Conservation (phyloP, 345 rosid genomes). For the Gossypium mustelinum region DNA sequence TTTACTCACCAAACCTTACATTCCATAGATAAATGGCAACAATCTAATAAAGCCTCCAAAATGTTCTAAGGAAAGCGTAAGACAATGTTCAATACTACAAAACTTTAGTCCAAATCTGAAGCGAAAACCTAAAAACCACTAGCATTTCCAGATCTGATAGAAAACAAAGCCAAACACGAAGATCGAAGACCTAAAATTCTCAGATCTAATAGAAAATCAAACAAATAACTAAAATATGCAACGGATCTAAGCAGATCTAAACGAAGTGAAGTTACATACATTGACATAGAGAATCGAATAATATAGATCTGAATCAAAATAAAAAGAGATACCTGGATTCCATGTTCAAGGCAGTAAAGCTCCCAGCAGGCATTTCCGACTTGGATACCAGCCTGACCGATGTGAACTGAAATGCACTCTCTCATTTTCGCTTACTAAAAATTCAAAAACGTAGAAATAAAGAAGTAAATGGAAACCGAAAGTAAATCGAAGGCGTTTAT, state of each 20-base stretch:
- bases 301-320: neutral
- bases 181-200: neutral
- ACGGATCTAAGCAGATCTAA: neutral
- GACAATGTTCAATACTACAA: too few relatives aligned
- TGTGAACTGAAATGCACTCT: slow-evolving; percentile 74
- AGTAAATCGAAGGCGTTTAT: slow-evolving; percentile 42
- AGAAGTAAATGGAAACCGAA: neutral
- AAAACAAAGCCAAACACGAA: neutral
- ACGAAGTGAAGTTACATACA: neutral
- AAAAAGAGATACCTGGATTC: slow-evolving; percentile 48
- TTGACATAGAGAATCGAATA: neutral
- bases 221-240: neutral
- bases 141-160: neutral
- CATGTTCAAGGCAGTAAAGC: slow-evolving; percentile 64
- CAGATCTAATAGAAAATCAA: neutral
- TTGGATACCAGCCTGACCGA: slow-evolving; percentile 80
- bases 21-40: neutral
- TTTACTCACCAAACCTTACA: neutral
- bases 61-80: neutral
- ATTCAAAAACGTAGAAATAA: neutral
- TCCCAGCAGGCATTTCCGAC: slow-evolving; percentile 85
- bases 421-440: slow-evolving; percentile 36
- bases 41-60: neutral
- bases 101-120: too few relatives aligned
- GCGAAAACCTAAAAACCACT: too few relatives aligned